These are phyloP conservation scores for Pichia sp. DNA, from an alignment of 1,139 yeast species.

Conservation along the genomic window DNA sequence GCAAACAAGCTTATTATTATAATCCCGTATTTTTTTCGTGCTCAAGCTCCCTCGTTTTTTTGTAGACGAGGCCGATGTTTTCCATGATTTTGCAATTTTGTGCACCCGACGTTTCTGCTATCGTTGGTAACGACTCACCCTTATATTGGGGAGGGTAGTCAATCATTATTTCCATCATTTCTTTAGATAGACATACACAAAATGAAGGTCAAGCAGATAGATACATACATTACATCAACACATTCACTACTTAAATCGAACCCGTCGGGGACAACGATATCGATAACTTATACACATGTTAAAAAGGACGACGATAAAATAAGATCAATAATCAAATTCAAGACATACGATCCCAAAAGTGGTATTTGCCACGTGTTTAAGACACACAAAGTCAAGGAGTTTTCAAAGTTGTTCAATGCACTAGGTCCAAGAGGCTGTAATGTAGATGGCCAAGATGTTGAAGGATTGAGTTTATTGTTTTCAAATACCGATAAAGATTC, in stretches of 20 bases:
- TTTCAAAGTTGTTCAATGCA: constrained; percentile 74
- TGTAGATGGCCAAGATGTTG: constrained; percentile 17
- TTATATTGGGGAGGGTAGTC: not conserved
- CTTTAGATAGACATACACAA: not conserved
- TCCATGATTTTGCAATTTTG: not conserved
- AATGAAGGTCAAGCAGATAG: constrained; percentile 39
- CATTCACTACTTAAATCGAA: constrained; percentile 43
- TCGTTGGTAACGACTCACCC: not conserved
- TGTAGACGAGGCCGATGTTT: not conserved
- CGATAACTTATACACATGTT: constrained; percentile 40
- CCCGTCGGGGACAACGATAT: constrained; percentile 45
- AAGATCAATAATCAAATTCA: constrained; percentile 47
- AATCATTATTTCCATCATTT: not conserved
- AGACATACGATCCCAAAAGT: constrained; percentile 64
- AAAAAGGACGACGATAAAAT: constrained; percentile 17
- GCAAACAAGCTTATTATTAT: not conserved
- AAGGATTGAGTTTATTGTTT: constrained; percentile 20
- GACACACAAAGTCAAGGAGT: constrained; percentile 68
- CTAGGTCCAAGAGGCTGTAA: constrained; percentile 72
- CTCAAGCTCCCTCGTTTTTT: not conserved
- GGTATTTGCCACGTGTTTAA: constrained; percentile 63
- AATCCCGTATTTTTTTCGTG: not conserved
- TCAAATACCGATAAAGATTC: constrained; percentile 17
- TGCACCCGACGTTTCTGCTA: not conserved
- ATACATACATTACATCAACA: constrained; percentile 46